A percentile compares a stretch with the other conserved stretches of the same genome.
Evolutionary conservation across 2,329 filamentous ascomycete genomes (phyloP).

Genomic region (Cordyceps farinosa): DNA sequence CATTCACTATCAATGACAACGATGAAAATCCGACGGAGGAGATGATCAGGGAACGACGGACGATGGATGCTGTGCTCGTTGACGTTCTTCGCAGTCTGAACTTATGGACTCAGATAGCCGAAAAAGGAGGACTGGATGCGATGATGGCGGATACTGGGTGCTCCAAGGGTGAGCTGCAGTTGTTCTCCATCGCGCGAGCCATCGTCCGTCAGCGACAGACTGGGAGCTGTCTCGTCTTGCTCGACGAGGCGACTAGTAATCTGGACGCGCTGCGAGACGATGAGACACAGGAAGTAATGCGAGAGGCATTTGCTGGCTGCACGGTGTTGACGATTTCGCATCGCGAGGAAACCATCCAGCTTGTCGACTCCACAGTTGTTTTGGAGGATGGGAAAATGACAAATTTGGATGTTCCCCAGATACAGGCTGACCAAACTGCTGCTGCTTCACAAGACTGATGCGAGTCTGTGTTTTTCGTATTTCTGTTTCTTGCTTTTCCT

Average conservation of each 20-base stretch:
- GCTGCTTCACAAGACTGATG: not conserved
- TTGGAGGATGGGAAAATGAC: not conserved
- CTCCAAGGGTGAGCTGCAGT: conserved; percentile 5
- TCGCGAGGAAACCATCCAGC: not conserved
- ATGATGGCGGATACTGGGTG: not conserved
- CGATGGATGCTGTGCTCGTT: not conserved
- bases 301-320: not conserved
- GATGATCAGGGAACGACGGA: not conserved
- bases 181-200: not conserved
- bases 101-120: not conserved
- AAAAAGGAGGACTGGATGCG: not conserved
- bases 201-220: not conserved
- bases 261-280: not conserved
- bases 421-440: not conserved
- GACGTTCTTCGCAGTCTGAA: not conserved
- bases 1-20: not conserved
- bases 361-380: not conserved
- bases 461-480: not conserved
- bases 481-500: not conserved
- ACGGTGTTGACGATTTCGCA: conserved; percentile 6
- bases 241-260: conserved; percentile 10
- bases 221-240: not conserved
- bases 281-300: not conserved
- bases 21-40: not conserved
- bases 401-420: not conserved